Evolutionary conservation across 2,329 filamentous ascomycete species (phyloP), one percentile per base, ranked within the genome.

Genomic region (Ceratocystis cubensis): DNA sequence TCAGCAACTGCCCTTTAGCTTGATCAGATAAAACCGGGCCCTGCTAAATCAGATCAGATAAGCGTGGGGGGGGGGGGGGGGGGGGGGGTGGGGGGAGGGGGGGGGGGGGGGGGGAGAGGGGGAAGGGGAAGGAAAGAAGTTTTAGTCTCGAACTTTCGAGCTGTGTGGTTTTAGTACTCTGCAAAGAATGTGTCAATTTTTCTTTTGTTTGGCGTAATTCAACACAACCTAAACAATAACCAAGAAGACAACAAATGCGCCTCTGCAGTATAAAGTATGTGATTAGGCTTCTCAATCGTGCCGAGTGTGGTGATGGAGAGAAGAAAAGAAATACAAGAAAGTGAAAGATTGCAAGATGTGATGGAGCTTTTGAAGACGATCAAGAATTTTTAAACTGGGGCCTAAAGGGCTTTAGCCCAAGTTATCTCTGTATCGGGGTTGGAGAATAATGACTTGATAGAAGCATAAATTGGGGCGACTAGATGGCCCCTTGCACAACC

Each of bases 401-500:
- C 53, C 6, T 20, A 33, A 44, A 61, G 66, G 66, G 66, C 61
- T 64, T 28, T n/a, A 67, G 50, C 62, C 66, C 66, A 67, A 44
- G 13, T 53, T 65, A 65, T 65, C 50, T 13, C 28, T 61, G 25
- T 65, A 65, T 22, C 41, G 33, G 48, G 46, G 46, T 5, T 50
- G n/a, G 17, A 13, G 46, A n/a, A 13, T 1, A 22, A 22, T 10
- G n/a, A 6, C 15, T 3, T 17, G 25, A 63, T 63, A 63, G 1
- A 50, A 33, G 44, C 44, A 63, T 63, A 53, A 30, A n/a, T 6
- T 7, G 61, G 41, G 61, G 41, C 10, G 20, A 22, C 44, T 28
- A 15, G 33, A 25, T 25, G 61, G 10, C 17, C 25, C 61, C 45
- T 41, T 53, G 53, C 53, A 33, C 37, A 41, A 13, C 37, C 3